Base-by-base conservation (phyloP, 2,329 filamentous ascomycete species). In the Talaromyces sp. region DNA sequence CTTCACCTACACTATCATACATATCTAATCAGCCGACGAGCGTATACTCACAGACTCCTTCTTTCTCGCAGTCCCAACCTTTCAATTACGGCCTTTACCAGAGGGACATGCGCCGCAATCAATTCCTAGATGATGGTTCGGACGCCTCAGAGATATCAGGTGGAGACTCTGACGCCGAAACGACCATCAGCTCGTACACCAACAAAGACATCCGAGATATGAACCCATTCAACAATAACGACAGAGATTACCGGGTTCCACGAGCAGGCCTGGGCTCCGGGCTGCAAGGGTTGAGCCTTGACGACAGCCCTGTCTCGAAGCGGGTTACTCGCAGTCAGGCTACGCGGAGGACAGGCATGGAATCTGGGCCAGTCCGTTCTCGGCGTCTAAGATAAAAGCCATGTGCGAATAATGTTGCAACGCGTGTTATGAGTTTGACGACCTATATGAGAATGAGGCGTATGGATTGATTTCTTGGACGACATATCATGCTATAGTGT, bases 121-220 rank as follows among this genome's bases (percentile, higher is more conserved):
- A 72, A 43, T 16, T 62, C 9, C 19, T 22, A 8, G 63, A 65
- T n/a, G 63, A 72, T 19, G 76, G 77, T 2, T 72, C 75, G 3
- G 71, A 74, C 31, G 62, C 61, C 1, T 76, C 73, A 3, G 75
- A 77, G 47, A 61, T 57, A 14, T 72, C 72, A 33, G 74, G 74
- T 35, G 70, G 68, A 48, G 76, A 78, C 59, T 78, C 76, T 3
- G 76, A 78, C 56, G 71, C 68, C 27, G 76, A 78, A 65, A 78
- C 67, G 16, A 64, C 58, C 43, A 43, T 61, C 37, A 68, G 75
- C n/a, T 14, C 69, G 6, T 70, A 68, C 43, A 78, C 75, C 6
- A 73, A 76, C 68, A 72, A 71, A 39, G 76, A 75, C 1, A 73
- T 74, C 39, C 71, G 68, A 22, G 74, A 78, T 48, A 78, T 76